Evolutionary conservation across 306 rosid genomes (phyloP).

Genomic region (Fragaria ananassa): DNA sequence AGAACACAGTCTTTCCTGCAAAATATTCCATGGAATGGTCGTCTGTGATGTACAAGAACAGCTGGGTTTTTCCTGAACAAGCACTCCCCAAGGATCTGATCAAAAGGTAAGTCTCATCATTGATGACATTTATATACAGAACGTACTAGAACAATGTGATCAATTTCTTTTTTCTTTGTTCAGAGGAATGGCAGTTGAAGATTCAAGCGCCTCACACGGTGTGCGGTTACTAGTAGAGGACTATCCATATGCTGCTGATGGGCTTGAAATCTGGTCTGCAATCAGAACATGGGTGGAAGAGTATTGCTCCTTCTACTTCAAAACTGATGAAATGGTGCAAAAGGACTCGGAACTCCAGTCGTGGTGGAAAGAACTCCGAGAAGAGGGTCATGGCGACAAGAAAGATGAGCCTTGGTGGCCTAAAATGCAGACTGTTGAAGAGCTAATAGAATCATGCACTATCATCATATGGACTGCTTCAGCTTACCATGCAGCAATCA

Average conservation of each 20-base stretch:
- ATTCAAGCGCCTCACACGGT: slow-evolving; percentile 48
- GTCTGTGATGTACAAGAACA: slow-evolving; percentile 53
- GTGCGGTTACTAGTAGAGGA: slow-evolving; percentile 59
- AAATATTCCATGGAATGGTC: slow-evolving; percentile 72
- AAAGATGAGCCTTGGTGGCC: slow-evolving; percentile 82
- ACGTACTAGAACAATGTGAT: not conserved
- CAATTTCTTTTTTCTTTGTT: slow-evolving; percentile 18
- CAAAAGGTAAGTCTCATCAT: slow-evolving; percentile 52
- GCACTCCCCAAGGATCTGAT: slow-evolving; percentile 71
- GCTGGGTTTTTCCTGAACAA: slow-evolving; percentile 69
- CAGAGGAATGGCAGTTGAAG: slow-evolving; percentile 71
- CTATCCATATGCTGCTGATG: slow-evolving; percentile 84
- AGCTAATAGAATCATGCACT: slow-evolving; percentile 52
- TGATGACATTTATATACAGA: not conserved
- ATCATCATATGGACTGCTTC: slow-evolving; percentile 69
- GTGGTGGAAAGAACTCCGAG: slow-evolving; percentile 78
- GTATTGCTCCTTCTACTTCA: slow-evolving; percentile 55
- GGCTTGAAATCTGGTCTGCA: slow-evolving; percentile 66
- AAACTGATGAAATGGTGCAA: slow-evolving; percentile 33
- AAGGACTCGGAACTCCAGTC: slow-evolving; percentile 53
- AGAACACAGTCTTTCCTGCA: slow-evolving; percentile 52
- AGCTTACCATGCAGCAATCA: slow-evolving; percentile 74
- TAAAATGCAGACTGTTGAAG: slow-evolving; percentile 47
- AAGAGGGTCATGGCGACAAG: slow-evolving; percentile 65
- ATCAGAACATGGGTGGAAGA: slow-evolving; percentile 64